Percentiles rank a stretch among this genome's conserved stretches.
Evolutionary conservation across 768 basidiomycete genomes (phyloP).

Genomic region (Scleroderma citrinum): DNA sequence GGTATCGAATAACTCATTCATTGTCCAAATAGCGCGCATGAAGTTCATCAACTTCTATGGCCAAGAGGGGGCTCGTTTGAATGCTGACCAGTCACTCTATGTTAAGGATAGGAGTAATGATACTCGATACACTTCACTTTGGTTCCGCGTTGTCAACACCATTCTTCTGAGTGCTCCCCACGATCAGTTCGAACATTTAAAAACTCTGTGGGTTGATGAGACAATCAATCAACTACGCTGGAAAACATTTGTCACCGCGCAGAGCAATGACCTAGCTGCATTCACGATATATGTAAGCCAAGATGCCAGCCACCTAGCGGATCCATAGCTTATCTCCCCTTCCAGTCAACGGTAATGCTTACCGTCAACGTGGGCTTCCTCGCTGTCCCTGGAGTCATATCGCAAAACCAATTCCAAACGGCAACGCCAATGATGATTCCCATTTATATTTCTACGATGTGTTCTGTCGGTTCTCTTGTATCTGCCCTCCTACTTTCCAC

Average conservation of each 20-base stretch:
- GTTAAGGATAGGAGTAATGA: background rate
- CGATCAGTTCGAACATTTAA: conserved; percentile 13
- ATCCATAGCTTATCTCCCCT: background rate
- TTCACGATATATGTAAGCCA: conserved; percentile 7
- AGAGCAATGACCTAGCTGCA: conserved; percentile 1
- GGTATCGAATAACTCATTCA: background rate
- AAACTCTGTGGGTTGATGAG: conserved; percentile 2
- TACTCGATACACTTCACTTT: conserved; percentile 1
- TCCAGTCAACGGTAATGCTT: conserved; percentile 30
- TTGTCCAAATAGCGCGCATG: conserved; percentile 15
- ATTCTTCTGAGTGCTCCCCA: conserved; percentile 21
- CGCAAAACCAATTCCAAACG: conserved; percentile 11
- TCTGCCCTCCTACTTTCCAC: conserved; percentile 2
- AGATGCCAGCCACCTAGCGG: background rate
- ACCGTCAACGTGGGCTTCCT: conserved; percentile 30
- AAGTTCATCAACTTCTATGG: conserved; percentile 44
- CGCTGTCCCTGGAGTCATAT: conserved; percentile 21
- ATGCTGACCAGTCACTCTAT: conserved; percentile 37
- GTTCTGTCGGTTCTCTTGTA: conserved; percentile 4
- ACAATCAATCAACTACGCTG: background rate
- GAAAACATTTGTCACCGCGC: background rate
- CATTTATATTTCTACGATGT: conserved; percentile 4
- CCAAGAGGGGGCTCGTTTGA: conserved; percentile 39
- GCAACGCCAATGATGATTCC: background rate
- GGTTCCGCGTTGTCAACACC: conserved; percentile 7